Conservation (phyloP, 106 monocot genomes). For the Allium cepa region DNA sequence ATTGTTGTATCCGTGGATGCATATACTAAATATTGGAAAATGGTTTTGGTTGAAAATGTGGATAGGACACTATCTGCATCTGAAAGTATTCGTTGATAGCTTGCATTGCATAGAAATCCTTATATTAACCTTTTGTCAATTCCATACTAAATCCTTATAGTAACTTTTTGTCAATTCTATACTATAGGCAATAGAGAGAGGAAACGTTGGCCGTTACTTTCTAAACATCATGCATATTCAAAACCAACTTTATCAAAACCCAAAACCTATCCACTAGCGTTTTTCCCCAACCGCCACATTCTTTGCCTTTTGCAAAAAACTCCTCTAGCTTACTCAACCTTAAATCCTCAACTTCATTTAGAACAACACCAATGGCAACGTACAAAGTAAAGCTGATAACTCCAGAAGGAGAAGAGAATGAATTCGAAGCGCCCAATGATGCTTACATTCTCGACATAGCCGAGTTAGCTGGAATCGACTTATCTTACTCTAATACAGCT, state of each 20-base stretch:
- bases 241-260: neutral
- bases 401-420: conserved; percentile 2
- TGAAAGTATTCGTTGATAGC: no score
- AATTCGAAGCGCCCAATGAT: conserved; percentile 13
- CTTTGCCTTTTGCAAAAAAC: neutral
- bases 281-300: neutral
- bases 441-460: conserved; percentile 70
- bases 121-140: no score
- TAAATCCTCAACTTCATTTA: conserved; percentile 2
- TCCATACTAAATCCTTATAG: neutral
- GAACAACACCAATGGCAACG: conserved; percentile 1
- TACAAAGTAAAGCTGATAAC: conserved; percentile 13
- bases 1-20: no score
- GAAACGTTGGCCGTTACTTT: conserved; percentile 1
- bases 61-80: no score
- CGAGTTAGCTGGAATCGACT: conserved; percentile 61
- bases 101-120: no score
- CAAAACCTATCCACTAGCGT: no score
- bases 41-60: no score
- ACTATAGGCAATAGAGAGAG: neutral
- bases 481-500: conserved; percentile 65
- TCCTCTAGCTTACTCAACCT: neutral
- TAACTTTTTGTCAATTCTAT: neutral
- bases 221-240: neutral
- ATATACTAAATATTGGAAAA: no score